Base-by-base conservation (phyloP, 139 green algal species). In the Astrephomene gubernaculifera region DNA sequence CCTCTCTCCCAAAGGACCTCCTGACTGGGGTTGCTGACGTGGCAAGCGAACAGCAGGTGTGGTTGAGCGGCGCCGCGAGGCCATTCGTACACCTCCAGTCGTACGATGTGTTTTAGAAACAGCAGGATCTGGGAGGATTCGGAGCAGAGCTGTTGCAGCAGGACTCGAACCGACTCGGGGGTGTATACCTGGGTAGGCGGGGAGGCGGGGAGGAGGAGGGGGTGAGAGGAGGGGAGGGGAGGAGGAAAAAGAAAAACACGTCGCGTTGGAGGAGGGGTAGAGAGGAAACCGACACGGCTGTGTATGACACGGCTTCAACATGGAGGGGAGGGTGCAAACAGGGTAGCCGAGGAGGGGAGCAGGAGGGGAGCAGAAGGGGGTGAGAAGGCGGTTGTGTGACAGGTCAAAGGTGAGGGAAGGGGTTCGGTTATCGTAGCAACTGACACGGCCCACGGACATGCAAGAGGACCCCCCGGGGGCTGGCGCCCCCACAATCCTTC, bases 101-200 rank as follows among this genome's bases (percentile, higher is more conserved):
- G 29, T 19, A 90, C 35, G 0, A 94, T 76, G 69, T 74, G 86
- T 44, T 95, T 95, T 22, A 95, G 86, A 79, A 95, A 96, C 0
- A 96, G 87, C 87, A 96, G 65, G 21, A 93, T 88, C 25, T 81
- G 70, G n/a, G 71, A 67, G 8, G 83, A 88, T 89, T 96, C 93
- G 1, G 73, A 25, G 29, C 64, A 35, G 29, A 97, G 89, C 39
- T 88, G 83, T 25, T 74, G n/a, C 71, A 96, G 87, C 78, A 96
- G 83, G 9, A 21, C 33, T 2, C 87, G 65, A 45, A 95, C 84
- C 49, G 90, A 90, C 12, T 68, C 81, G 35, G 79, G 43, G 31
- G 65, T 90, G 88, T 96, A 96, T 38, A 86, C 88, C 91, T 94
- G 84, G 1, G 9, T 27, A 24, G 41, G 69, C 4, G 57, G 57